Base-by-base conservation (phyloP, 2,329 filamentous ascomycete genomes). In the Ceratocystis colombiana region DNA sequence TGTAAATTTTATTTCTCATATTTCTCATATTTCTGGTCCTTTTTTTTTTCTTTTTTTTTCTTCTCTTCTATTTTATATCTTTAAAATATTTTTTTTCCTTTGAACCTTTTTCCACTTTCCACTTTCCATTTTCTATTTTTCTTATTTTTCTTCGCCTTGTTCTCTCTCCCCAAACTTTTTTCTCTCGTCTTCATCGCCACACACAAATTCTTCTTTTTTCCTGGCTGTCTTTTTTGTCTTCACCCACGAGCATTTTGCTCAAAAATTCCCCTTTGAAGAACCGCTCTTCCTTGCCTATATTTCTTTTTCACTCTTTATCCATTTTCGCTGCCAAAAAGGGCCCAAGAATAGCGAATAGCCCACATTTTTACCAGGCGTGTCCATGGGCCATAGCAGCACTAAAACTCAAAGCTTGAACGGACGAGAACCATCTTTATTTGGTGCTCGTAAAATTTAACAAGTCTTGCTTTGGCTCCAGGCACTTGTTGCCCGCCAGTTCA, bases 91-190 rank as follows among this genome's bases (percentile, higher is more conserved):
- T 25, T 53, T 53, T 53, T 53, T 53, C 7, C n/a, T 53, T 22
- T 17, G 7, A 50, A 53, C 22, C 10, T 53, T 6, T 50, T 53
- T 53, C 25, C 46, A 44, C 12, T 22, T 25, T 30, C n/a, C 22
- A 57, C 25, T 55, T 55, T 62, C 48, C 50, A 12, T 7, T n/a
- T 45, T 66, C n/a, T 10, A 3, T 64, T 59, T 61, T 50, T 50
- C 59, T 30, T 48, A 8, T 17, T 44, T 28, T 57, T 62, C n/a
- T 57, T 62, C n/a, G 37, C 33, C 37, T 41, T 57, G n/a, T 66
- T 53, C 25, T 28, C 25, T 15, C 8, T 53, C 5, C 22, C 8
- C 22, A 15, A 48, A 17, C 2, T 5, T 5, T 25, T 28, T 53
- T 53, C 8, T 28, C 22, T n/a, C 37, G 3, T 53, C 22, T 28